Evolutionary conservation across 2,329 filamentous ascomycete genomes (phyloP).

Genomic region (Pyrenochaeta sp.): DNA sequence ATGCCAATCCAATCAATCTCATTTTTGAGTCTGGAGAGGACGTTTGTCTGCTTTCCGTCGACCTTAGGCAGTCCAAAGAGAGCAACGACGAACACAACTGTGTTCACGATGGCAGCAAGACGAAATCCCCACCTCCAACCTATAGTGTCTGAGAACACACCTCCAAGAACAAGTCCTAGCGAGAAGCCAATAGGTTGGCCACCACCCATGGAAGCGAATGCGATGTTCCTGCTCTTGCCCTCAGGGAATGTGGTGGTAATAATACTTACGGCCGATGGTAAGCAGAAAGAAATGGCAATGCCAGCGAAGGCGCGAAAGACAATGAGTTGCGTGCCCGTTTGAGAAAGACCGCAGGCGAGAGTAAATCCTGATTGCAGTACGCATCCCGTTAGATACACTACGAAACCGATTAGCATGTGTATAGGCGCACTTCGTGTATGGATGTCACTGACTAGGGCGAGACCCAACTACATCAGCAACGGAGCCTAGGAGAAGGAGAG

Average conservation of each 20-base stretch:
- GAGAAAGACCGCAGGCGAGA: conserved; percentile 54
- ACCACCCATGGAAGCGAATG: conserved; percentile 60
- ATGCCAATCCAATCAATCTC: conserved; percentile 66
- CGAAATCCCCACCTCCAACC: conserved; percentile 64
- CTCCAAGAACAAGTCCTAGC: conserved; percentile 61
- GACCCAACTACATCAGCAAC: conserved; percentile 62
- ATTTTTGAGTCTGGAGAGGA: conserved; percentile 42
- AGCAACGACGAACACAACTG: conserved; percentile 50
- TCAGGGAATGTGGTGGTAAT: conserved; percentile 58
- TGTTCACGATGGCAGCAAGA: conserved; percentile 56
- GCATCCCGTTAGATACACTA: conserved; percentile 56
- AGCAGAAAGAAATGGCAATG: conserved; percentile 56
- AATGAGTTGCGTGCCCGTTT: conserved; percentile 53
- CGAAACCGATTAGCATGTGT: neutral
- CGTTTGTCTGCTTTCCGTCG: conserved; percentile 31
- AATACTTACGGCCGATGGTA: conserved; percentile 60
- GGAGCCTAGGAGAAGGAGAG: conserved; percentile 60
- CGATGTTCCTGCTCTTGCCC: conserved; percentile 61
- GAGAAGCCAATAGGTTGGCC: conserved; percentile 62
- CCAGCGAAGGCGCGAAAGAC: conserved; percentile 58
- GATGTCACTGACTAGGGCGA: conserved; percentile 34
- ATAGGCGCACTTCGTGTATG: neutral
- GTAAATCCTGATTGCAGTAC: conserved; percentile 56
- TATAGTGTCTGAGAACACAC: conserved; percentile 57
- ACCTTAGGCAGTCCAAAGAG: conserved; percentile 50